These are phyloP conservation scores for Biscogniauxia marginata DNA, from an alignment of 2,329 filamentous ascomycete genomes.

Conservation along the genomic window DNA sequence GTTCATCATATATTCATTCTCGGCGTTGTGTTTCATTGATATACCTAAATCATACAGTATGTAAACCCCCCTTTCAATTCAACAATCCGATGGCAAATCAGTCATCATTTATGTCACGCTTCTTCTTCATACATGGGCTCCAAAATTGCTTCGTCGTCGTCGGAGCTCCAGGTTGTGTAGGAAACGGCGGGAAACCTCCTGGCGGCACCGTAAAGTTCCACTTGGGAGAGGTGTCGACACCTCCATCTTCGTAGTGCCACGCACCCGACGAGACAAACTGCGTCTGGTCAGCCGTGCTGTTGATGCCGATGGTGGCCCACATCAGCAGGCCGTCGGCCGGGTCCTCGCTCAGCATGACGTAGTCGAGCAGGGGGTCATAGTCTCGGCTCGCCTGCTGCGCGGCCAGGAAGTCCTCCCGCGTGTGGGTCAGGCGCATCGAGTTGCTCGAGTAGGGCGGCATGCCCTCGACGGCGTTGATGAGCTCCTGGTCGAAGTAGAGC, in stretches of 20 bases:
- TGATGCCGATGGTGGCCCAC: slow-evolving; percentile 51
- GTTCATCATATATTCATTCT: background rate
- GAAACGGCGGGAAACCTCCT: slow-evolving; percentile 11
- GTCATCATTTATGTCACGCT: slow-evolving; percentile 13
- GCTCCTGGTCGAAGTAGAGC: slow-evolving; percentile 58
- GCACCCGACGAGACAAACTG: slow-evolving; percentile 7
- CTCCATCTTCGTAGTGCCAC: slow-evolving; percentile 21
- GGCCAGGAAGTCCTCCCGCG: slow-evolving; percentile 49
- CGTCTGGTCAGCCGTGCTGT: slow-evolving; percentile 34
- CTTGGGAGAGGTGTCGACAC: slow-evolving; percentile 18
- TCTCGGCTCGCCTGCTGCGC: slow-evolving; percentile 35
- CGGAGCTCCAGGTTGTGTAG: slow-evolving; percentile 8
- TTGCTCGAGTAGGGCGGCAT: slow-evolving; percentile 46
- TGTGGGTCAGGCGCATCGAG: slow-evolving; percentile 42
- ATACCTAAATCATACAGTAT: slow-evolving; percentile 5
- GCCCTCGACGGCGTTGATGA: slow-evolving; percentile 49
- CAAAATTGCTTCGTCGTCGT: slow-evolving; percentile 16
- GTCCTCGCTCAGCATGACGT: slow-evolving; percentile 53
- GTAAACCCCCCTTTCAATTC: background rate
- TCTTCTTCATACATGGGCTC: slow-evolving; percentile 25
- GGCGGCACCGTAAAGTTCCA: slow-evolving; percentile 15
- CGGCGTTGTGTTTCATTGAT: slow-evolving; percentile 5
- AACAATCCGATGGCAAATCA: background rate
- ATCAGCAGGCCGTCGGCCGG: slow-evolving; percentile 48
- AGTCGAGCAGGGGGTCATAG: slow-evolving; percentile 51